Evolutionary conservation across 768 basidiomycete species (phyloP).

Genomic region (Russula sp.): DNA sequence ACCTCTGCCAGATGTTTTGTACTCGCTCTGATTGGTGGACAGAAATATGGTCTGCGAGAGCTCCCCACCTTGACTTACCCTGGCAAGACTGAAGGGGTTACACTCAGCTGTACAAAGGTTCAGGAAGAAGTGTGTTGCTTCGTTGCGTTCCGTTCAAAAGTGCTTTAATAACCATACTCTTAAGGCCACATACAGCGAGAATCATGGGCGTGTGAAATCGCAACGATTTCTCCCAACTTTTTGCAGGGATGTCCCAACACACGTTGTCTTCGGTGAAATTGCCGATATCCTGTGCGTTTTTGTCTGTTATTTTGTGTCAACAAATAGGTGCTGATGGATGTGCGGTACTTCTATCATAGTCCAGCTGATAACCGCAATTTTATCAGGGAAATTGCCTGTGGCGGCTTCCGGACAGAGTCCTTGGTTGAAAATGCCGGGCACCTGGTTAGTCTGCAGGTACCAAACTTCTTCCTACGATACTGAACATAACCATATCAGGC

Average conservation of each 20-base stretch:
- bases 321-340: background rate
- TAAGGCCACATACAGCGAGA: constrained; percentile 16
- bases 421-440: constrained; percentile 19
- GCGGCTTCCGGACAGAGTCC: constrained; percentile 12
- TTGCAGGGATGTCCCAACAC: constrained; percentile 19
- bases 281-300: constrained; percentile 15
- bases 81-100: constrained; percentile 40
- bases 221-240: constrained; percentile 14
- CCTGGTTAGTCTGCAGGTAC: constrained; percentile 7
- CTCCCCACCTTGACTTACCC: constrained; percentile 41
- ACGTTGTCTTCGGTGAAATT: constrained; percentile 19
- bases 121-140: constrained; percentile 36
- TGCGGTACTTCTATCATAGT: background rate
- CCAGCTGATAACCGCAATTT: constrained; percentile 9
- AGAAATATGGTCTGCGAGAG: constrained; percentile 40
- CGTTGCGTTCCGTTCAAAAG: background rate
- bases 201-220: background rate
- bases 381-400: background rate
- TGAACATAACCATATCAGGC: constrained; percentile 1
- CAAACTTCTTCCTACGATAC: background rate
- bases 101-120: constrained; percentile 41
- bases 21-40: background rate
- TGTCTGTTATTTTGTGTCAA: background rate
- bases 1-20: background rate
- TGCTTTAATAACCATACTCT: background rate